Conservation (phyloP, 2,329 filamentous ascomycete species). For the Bipolaris victoriae region DNA sequence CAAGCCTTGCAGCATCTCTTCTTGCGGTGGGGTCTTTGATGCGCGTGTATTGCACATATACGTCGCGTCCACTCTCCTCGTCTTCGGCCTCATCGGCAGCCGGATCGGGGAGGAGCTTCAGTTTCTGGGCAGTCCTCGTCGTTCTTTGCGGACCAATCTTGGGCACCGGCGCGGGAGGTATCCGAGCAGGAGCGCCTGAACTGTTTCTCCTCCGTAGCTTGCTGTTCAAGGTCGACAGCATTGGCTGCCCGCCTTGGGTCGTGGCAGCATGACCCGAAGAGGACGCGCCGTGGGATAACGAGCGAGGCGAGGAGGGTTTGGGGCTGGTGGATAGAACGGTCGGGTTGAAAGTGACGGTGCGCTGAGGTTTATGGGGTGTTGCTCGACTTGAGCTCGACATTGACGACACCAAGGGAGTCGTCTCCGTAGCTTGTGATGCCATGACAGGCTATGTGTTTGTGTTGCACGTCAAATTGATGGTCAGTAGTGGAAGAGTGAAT, state of each 20-base stretch:
- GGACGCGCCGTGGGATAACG: slow-evolving; percentile 36
- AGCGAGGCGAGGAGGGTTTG: slow-evolving; percentile 42
- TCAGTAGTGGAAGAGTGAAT: neutral
- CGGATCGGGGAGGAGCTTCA: slow-evolving; percentile 94
- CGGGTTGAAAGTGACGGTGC: slow-evolving; percentile 79
- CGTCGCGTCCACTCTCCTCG: slow-evolving; percentile 91
- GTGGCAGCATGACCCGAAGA: slow-evolving; percentile 41
- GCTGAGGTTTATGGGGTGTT: slow-evolving; percentile 51
- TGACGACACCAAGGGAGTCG: slow-evolving; percentile 47
- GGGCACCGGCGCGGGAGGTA: slow-evolving; percentile 51
- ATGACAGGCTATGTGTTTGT: slow-evolving; percentile 23
- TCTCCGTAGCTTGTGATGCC: slow-evolving; percentile 47
- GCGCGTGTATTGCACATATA: slow-evolving; percentile 96
- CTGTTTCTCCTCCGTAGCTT: slow-evolving; percentile 87
- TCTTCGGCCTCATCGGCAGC: slow-evolving; percentile 78
- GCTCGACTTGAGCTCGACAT: slow-evolving; percentile 36
- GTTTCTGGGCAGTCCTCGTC: slow-evolving; percentile 93
- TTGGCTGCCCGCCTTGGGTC: slow-evolving; percentile 49
- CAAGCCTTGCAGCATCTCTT: slow-evolving; percentile 87
- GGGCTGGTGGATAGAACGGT: slow-evolving; percentile 57
- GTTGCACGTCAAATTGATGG: neutral
- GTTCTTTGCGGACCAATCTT: slow-evolving; percentile 96
- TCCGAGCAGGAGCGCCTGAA: slow-evolving; percentile 66
- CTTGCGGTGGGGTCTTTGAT: slow-evolving; percentile 96
- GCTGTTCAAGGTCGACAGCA: slow-evolving; percentile 80